Evolutionary conservation across 768 basidiomycete genomes (phyloP).

Genomic region (Solioccasus polychromus): DNA sequence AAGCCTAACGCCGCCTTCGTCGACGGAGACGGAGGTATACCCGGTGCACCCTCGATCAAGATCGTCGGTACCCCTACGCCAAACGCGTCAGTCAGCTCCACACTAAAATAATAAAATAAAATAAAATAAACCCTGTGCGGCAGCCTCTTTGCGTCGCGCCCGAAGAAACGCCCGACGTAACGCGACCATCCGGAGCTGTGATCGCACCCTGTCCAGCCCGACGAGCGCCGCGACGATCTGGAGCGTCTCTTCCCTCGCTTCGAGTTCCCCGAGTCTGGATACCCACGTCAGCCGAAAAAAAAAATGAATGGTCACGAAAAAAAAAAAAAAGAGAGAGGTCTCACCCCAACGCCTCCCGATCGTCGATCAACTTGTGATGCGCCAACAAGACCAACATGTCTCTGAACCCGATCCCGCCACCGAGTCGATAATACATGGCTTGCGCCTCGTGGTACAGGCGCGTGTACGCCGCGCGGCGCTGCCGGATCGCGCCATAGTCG

Average conservation of each 20-base stretch:
- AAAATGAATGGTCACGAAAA: background rate
- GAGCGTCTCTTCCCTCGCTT: conserved; percentile 70
- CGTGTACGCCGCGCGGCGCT: conserved; percentile 67
- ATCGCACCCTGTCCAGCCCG: conserved; percentile 80
- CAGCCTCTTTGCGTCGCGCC: conserved; percentile 45
- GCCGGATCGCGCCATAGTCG: conserved; percentile 60
- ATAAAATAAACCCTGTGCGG: no score
- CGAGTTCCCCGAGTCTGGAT: conserved; percentile 74
- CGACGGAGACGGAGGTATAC: conserved; percentile 31
- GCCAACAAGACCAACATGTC: conserved; percentile 84
- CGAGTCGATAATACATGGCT: conserved; percentile 65
- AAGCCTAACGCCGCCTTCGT: conserved; percentile 42
- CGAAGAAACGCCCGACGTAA: conserved; percentile 67
- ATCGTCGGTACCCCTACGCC: conserved; percentile 67
- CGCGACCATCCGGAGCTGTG: conserved; percentile 72
- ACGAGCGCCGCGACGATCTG: conserved; percentile 80
- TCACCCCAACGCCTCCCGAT: conserved; percentile 84
- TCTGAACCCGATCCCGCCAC: conserved; percentile 86
- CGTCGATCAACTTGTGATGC: conserved; percentile 89
- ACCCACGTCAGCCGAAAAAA: background rate
- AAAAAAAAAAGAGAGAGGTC: conserved; percentile 39
- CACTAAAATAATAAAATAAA: no score
- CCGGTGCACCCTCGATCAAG: conserved; percentile 45
- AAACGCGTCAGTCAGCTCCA: no score
- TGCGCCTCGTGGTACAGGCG: conserved; percentile 85